Evolutionary conservation across 805 yeast species (phyloP), one percentile per base, ranked within the genome.

Genomic region (Teunomyces tritomae): DNA sequence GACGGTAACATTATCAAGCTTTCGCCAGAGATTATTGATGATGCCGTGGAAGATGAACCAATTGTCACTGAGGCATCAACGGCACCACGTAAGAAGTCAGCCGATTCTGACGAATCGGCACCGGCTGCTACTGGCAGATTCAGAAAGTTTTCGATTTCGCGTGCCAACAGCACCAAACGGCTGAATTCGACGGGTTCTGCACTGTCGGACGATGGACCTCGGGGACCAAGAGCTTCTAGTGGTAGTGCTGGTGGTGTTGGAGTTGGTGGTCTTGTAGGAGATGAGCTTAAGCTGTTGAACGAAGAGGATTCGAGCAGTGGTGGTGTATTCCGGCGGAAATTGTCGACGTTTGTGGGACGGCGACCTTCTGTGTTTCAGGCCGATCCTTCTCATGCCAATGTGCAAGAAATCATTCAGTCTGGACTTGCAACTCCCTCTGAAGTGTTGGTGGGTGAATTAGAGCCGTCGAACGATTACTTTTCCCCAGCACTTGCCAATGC

Each of bases 361-460:
- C 57, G 74, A 6, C 76, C 76, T 1, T 68, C 74, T 4, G 56
- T 65, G 5, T 55, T 58, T 48, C 76, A 70, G 45, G 75, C 76
- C 8, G 68, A 67, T 35, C 71, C 73, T 0, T 62, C 60, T 3
- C 59, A 61, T 27, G 62, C 65, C 10, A 64, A 64, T 44, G 58
- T 72, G 26, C 73, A 71, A 47, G 77, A 72, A 46, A 62, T 70
- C 17, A 57, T 69, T 26, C 59, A 61, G 32, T 70, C 76, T 4
- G 77, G 77, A 1, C 49, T 64, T 20, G 67, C 64, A 10, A 72
- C 77, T 0, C 77, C 77, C 0, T 68, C 77, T 1, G 77, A 73
- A 45, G 51, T 73, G 6, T 49, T 70, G 37, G 71, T 73, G 8
- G 65, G 68, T 33, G 66, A 64, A 10, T 43, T 58, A 14, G 60